Conservation (phyloP, 805 yeast genomes). For the Nakazawaea ishiwadae region DNA sequence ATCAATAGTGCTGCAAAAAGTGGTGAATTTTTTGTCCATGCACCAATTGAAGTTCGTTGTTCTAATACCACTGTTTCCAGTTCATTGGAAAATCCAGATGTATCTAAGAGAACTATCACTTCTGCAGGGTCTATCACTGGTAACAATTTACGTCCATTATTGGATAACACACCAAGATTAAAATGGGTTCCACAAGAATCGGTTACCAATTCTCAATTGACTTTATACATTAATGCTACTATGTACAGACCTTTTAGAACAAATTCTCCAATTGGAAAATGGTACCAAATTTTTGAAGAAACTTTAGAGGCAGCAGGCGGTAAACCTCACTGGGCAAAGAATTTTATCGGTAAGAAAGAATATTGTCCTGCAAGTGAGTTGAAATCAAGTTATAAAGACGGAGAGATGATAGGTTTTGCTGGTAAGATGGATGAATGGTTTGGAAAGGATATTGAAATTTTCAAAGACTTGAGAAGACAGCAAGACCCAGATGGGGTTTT, state of each 20-base stretch:
- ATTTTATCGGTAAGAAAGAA: constrained; percentile 60
- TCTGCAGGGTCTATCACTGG: constrained; percentile 83
- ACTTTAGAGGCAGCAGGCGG: constrained; percentile 78
- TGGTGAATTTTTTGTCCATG: constrained; percentile 79
- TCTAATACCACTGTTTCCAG: constrained; percentile 69
- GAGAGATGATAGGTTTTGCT: constrained; percentile 78
- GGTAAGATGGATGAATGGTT: constrained; percentile 71
- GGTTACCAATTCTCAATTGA: constrained; percentile 69
- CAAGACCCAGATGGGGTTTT: constrained; percentile 83
- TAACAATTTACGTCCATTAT: constrained; percentile 71
- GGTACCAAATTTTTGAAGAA: constrained; percentile 83
- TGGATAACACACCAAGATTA: constrained; percentile 75
- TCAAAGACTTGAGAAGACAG: constrained; percentile 57
- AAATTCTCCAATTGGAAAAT: constrained; percentile 66
- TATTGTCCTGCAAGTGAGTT: constrained; percentile 16
- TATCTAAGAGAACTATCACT: constrained; percentile 42
- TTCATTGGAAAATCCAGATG: constrained; percentile 34
- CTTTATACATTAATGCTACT: constrained; percentile 87
- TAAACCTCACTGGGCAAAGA: constrained; percentile 98
- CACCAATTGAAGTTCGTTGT: constrained; percentile 92
- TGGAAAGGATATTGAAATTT: constrained; percentile 61
- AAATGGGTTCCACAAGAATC: constrained; percentile 50
- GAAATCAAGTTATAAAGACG: constrained; percentile 38
- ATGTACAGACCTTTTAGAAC: constrained; percentile 91
- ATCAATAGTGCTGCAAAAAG: constrained; percentile 54